Evolutionary conservation across 2,329 filamentous ascomycete species (phyloP), one percentile per base, ranked within the genome.

Genomic region (Rutstroemia sp.): DNA sequence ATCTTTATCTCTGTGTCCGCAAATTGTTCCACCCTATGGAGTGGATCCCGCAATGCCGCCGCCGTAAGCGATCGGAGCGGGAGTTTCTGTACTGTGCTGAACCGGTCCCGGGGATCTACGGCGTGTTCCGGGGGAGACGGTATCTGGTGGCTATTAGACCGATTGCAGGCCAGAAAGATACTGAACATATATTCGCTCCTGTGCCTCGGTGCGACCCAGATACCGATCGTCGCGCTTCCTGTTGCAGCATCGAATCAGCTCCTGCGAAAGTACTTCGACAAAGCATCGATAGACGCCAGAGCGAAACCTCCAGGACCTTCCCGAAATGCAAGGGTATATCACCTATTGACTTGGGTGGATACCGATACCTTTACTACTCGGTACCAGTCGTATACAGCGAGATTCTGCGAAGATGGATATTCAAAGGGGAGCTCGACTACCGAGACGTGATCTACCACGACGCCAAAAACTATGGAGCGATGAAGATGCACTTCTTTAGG

Each of bases 71-170:
- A 47, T 2, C 10, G 12, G 14, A 36, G 25, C 16, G 12, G 23
- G 3, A 14, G 12, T 27, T 19, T 3, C 7, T 16, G 25, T 45
- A 17, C 19, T 14, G 30, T 12, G 40, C 48, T 3, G 36, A 51
- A 4, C 63, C 62, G 9, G 53, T 64, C n/a, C 50, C 48, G 40
- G 63, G 63, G 16, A 58, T 64, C 0, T 64, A 64, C 30, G 34
- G 53, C 7, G 30, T 53, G 6, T 14, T 40, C 14, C 27, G 23
- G 39, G 38, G 17, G 10, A 7, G 4, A 45, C 6, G 40, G 5
- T 45, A 40, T 8, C 53, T 56, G 17, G 16, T 56, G 19, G 53
- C 53, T 10, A 51, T 56, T 9, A 4, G n/a, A 45, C 47, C 19
- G n/a, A 23, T 57, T 5, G 47, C 34, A 2, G 16, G 47, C n/a